A percentile compares a stretch with the other conserved stretches of the same genome.
Evolutionary conservation across 2,329 filamentous ascomycete species (phyloP).

Genomic region (Alternaria consortialis): DNA sequence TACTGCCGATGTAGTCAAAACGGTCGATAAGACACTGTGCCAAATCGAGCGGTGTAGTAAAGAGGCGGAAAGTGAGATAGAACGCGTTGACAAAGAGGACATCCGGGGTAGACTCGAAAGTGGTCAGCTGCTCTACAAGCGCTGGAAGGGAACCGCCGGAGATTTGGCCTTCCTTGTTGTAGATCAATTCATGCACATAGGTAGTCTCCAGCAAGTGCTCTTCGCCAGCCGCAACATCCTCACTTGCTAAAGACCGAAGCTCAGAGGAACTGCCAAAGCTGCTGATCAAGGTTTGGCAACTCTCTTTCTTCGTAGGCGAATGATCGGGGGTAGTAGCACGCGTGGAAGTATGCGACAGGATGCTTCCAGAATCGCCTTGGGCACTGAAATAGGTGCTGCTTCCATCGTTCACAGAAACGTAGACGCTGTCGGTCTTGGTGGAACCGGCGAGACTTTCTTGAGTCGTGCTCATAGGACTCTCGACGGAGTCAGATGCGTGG

Average conservation of each 20-base stretch:
- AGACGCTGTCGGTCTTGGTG: conserved; percentile 67
- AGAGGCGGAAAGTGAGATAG: conserved; percentile 94
- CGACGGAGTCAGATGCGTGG: conserved; percentile 39
- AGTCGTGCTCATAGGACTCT: conserved; percentile 48
- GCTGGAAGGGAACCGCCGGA: conserved; percentile 89
- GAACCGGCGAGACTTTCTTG: conserved; percentile 41
- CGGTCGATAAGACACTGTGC: conserved; percentile 86
- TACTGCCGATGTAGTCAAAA: conserved; percentile 89
- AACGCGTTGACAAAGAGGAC: conserved; percentile 92
- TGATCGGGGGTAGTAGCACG: conserved; percentile 86
- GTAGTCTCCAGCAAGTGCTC: conserved; percentile 89
- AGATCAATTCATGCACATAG: conserved; percentile 87
- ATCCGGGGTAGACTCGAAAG: conserved; percentile 91
- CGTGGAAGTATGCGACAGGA: conserved; percentile 83
- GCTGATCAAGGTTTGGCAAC: conserved; percentile 66
- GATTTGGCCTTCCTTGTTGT: conserved; percentile 95
- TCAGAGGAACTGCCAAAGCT: conserved; percentile 72
- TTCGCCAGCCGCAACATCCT: conserved; percentile 82
- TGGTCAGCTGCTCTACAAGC: conserved; percentile 91
- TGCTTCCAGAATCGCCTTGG: conserved; percentile 81
- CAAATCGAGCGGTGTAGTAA: conserved; percentile 81
- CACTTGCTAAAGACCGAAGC: conserved; percentile 70
- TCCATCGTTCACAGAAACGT: conserved; percentile 79
- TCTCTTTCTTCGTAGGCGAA: conserved; percentile 61
- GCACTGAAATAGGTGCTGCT: conserved; percentile 78